Base-by-base conservation (phyloP, 2,329 filamentous ascomycete species). In the Pochonia chlamydosporia region DNA sequence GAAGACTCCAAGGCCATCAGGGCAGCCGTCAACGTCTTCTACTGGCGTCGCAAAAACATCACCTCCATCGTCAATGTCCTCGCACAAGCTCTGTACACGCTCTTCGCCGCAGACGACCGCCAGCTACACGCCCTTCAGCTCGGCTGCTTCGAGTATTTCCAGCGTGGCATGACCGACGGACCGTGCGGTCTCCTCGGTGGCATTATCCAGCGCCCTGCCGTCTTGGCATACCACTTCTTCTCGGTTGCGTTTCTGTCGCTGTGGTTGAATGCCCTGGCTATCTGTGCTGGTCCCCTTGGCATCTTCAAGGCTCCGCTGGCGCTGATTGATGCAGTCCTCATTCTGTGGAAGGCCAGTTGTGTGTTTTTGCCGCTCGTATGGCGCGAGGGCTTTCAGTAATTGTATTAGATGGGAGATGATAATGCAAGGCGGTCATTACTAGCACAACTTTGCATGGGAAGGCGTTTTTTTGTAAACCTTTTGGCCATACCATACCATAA, bases 41-140 rank as follows among this genome's bases (percentile, higher is more conserved):
- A 97, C 75, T 95, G 89, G 88, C 75, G 75, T 56, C 82, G 93
- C 59, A 97, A 97, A 72, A 72, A 75, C 53, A 75, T 90, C 43
- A 89, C 88, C 0, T 82, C 82, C 45, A 91, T 96, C 56, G 93
- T 99, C 75, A 99, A 99, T 68, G 95, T 97, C 57, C 82, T 99
- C n/a, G 92, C 93, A 1, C 88, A 93, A 73, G 91, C 93, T 0
- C 78, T 99, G 2, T 99, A 99, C 71, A 75, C 79, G 26, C 80
- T 99, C 11, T 99, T 97, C 63, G 89, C 92, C 14, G 93, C 92
- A 44, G 76, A 95, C 63, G 85, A 88, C 66, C 68, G 75, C 39
- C 80, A 91, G 61, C 81, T 97, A 44, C 81, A 80, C 54, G 83
- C 87, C 46, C 81, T 99, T 40, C 90, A 95, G 70, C 78, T 78